These are phyloP conservation scores for Yamadazyma takamatsuzukensis DNA, from an alignment of 805 yeast species.

Conservation along the genomic window DNA sequence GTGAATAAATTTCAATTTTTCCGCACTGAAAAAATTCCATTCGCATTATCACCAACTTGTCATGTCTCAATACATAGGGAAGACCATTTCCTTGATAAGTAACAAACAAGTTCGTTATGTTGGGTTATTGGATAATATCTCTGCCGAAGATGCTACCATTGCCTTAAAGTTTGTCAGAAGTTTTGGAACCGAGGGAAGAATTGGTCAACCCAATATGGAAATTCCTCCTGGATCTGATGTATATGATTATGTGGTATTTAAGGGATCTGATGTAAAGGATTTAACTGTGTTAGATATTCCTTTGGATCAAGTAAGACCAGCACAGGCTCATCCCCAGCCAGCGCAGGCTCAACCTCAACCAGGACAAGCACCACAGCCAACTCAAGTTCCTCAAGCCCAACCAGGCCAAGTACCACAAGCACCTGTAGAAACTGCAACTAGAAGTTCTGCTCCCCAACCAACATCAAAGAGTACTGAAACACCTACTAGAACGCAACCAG, in stretches of 20 bases:
- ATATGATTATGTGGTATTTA: slow-evolving; percentile 75
- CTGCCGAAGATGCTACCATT: slow-evolving; percentile 87
- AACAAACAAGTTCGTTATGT: slow-evolving; percentile 82
- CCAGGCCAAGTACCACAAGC: slow-evolving; percentile 4
- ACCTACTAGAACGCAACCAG: slow-evolving; percentile 1
- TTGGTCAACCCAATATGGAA: slow-evolving; percentile 65
- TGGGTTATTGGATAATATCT: slow-evolving; percentile 82
- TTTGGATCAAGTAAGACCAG: slow-evolving; percentile 58
- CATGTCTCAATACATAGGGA: slow-evolving; percentile 93
- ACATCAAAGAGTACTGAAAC: slow-evolving; percentile 7
- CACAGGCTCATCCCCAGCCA: slow-evolving; percentile 4
- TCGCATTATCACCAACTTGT: slow-evolving; percentile 2
- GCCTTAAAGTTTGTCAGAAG: slow-evolving; percentile 76
- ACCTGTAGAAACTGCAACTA: slow-evolving; percentile 2
- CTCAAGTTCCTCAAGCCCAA: slow-evolving; percentile 7
- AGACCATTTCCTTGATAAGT: slow-evolving; percentile 77
- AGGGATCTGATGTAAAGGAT: slow-evolving; percentile 91
- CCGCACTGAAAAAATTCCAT: background rate
- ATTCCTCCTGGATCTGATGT: slow-evolving; percentile 65
- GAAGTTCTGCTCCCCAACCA: background rate
- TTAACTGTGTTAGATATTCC: slow-evolving; percentile 76
- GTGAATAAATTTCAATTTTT: slow-evolving; percentile 3
- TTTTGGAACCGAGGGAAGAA: slow-evolving; percentile 90
- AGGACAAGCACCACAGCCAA: slow-evolving; percentile 4
- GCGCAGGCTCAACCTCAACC: slow-evolving; percentile 1